A percentile compares a stretch with the other conserved stretches of the same genome.
Evolutionary conservation across 2,329 filamentous ascomycete genomes (phyloP).

Genomic region (Monosporascus sp.): DNA sequence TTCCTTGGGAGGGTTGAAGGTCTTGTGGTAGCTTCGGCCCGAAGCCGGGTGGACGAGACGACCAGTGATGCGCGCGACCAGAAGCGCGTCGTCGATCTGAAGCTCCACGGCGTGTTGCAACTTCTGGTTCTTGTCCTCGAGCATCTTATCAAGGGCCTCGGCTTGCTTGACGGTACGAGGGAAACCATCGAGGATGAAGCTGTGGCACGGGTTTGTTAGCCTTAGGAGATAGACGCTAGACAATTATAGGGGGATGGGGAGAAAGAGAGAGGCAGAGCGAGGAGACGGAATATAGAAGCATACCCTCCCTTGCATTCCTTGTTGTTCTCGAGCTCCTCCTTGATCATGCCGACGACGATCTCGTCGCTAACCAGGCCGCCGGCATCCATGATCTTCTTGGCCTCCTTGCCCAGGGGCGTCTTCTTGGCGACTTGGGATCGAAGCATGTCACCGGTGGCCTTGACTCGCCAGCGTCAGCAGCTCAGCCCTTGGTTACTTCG

Average conservation of each 20-base stretch:
- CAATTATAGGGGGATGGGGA: no score
- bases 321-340: slow-evolving; percentile 92
- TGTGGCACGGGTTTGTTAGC: slow-evolving; percentile 33
- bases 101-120: slow-evolving; percentile 95
- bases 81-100: slow-evolving; percentile 89
- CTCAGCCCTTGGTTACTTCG: background rate
- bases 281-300: slow-evolving; percentile 26
- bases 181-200: slow-evolving; percentile 99
- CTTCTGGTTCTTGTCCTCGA: slow-evolving; percentile 69
- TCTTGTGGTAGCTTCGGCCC: slow-evolving; percentile 94
- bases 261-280: no score
- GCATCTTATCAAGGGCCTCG: slow-evolving; percentile 91
- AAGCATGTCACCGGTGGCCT: slow-evolving; percentile 99
- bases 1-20: slow-evolving; percentile 96
- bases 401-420: slow-evolving; percentile 87
- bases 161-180: slow-evolving; percentile 94
- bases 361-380: slow-evolving; percentile 97
- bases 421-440: slow-evolving; percentile 97
- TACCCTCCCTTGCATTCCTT: slow-evolving; percentile 95
- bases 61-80: slow-evolving; percentile 94
- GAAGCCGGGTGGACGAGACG: slow-evolving; percentile 94
- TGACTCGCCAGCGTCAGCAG: background rate
- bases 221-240: background rate
- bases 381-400: slow-evolving; percentile 99
- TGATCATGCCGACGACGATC: slow-evolving; percentile 99